These are phyloP conservation scores for Pseudocercospora macadamiae DNA, from an alignment of 2,329 filamentous ascomycete species.

Conservation along the genomic window DNA sequence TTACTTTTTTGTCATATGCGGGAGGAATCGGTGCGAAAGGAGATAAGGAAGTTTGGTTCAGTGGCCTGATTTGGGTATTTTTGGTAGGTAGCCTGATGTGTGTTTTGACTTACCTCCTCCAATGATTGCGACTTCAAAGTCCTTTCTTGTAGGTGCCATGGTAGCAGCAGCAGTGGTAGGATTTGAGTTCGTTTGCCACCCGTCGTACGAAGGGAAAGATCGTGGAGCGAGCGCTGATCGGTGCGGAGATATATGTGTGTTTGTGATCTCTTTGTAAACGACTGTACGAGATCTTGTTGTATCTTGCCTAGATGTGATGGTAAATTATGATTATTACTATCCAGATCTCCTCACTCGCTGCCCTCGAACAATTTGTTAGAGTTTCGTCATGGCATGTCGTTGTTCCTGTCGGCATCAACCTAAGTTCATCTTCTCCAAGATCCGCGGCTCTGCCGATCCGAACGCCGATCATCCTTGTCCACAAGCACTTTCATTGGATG, in stretches of 20 bases:
- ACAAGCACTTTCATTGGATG: not conserved
- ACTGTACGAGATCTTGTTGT: too few species aligned
- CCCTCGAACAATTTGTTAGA: not conserved
- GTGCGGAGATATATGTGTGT: not conserved
- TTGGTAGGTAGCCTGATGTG: not conserved
- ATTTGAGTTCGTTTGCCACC: not conserved
- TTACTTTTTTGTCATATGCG: too few species aligned
- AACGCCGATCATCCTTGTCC: not conserved
- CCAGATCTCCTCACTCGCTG: slow-evolving; percentile 4
- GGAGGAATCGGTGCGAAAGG: not conserved
- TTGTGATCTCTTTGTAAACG: not conserved
- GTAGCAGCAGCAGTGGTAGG: not conserved
- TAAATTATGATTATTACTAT: not conserved
- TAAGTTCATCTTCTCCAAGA: not conserved
- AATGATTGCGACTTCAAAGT: slow-evolving; percentile 27
- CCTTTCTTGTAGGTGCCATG: slow-evolving; percentile 22
- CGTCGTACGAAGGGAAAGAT: not conserved
- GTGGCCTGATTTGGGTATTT: not conserved
- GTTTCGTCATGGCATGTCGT: slow-evolving; percentile 1
- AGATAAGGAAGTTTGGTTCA: not conserved
- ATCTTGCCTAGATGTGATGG: too few species aligned
- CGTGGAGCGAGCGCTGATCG: not conserved
- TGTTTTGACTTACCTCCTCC: slow-evolving; percentile 22
- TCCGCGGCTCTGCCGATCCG: not conserved
- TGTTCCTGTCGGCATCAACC: not conserved